Evolutionary conservation across 371 early-diverging fungal genomes (phyloP), one percentile per base, ranked within the genome.

Genomic region (Lichtheimia corymbifera): DNA sequence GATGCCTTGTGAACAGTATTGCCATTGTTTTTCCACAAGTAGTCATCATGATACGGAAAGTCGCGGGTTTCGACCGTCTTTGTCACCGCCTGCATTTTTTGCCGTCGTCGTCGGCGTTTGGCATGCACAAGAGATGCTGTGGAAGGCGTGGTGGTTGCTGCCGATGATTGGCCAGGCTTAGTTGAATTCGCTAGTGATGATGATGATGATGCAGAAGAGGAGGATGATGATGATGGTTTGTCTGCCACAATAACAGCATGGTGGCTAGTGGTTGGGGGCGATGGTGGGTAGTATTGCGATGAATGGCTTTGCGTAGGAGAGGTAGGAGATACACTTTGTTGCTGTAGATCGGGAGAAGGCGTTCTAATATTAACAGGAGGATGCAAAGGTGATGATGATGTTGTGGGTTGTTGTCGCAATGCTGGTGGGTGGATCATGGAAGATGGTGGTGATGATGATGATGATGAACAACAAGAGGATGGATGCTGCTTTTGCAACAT

Each of bases 1-100:
- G 83, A 77, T 62, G 77, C 77, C 59, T 73, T 75, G 30, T 80
- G 79, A 0, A 72, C 67, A 9, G 82, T 82, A 57, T 80, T 83
- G 18, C 83, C 83, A 53, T 83, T 83, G 67, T 83, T 83, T 64
- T 80, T 79, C 83, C 83, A 83, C 4, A 76, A 50, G 54, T 76
- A 83, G 7, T 69, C 68, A 45, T 83, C 83, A 9, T 67, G 27
- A 58, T 74, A 73, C 9, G 77, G 80, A 53, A 55, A 63, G 30
- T 83, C 80, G n/a, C 59, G 69, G 2, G 83, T 80, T 49, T 83
- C 81, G 13, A 83, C 71, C 51, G 79, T 77, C 73, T 72, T 77
- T 45, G 74, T 80, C 18, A 83, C 74, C 2, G 83, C 72, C 42
- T 80, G 80, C 83, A 83, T 83, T 64, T 79, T 80, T 41, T 79